Percentiles rank a stretch among this genome's conserved stretches.
These are phyloP conservation scores for Fusarium musae DNA, from an alignment of 2,329 filamentous ascomycete species.

Conservation along the genomic window DNA sequence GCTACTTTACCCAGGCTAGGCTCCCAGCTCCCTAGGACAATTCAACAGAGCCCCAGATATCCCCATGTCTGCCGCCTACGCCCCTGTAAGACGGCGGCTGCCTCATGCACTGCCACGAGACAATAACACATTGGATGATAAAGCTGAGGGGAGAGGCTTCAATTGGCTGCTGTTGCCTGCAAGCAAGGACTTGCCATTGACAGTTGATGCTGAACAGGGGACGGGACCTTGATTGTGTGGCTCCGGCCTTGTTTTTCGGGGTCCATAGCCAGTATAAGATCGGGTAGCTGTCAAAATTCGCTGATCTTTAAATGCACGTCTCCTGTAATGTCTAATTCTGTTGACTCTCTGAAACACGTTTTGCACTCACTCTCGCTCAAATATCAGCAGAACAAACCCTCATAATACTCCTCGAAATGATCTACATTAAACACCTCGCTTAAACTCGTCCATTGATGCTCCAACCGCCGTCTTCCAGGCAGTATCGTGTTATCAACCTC, in stretches of 20 bases:
- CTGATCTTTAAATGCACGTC: background rate
- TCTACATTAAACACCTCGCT: background rate
- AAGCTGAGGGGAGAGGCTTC: background rate
- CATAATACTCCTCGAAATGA: background rate
- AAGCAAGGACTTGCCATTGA: slow-evolving; percentile 9
- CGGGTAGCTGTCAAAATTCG: background rate
- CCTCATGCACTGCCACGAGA: slow-evolving; percentile 49
- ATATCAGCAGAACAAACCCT: background rate
- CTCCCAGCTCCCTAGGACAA: background rate
- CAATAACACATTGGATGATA: slow-evolving; percentile 43
- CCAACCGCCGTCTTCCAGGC: background rate
- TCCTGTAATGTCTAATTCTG: background rate
- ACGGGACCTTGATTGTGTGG: slow-evolving; percentile 10
- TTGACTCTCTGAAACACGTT: background rate
- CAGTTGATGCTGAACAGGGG: slow-evolving; percentile 14
- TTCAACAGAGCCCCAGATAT: slow-evolving; percentile 15
- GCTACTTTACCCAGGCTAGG: slow-evolving; percentile 4
- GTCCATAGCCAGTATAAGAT: background rate
- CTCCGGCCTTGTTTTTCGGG: slow-evolving; percentile 5
- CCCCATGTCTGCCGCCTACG: slow-evolving; percentile 14
- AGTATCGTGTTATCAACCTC: slow-evolving; percentile 19
- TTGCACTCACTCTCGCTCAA: background rate
- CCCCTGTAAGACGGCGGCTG: slow-evolving; percentile 36
- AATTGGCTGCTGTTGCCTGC: slow-evolving; percentile 33
- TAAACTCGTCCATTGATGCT: slow-evolving; percentile 5